Evolutionary conservation across 768 basidiomycete species (phyloP).

Genomic region (Leucosporidium creatinivorum): DNA sequence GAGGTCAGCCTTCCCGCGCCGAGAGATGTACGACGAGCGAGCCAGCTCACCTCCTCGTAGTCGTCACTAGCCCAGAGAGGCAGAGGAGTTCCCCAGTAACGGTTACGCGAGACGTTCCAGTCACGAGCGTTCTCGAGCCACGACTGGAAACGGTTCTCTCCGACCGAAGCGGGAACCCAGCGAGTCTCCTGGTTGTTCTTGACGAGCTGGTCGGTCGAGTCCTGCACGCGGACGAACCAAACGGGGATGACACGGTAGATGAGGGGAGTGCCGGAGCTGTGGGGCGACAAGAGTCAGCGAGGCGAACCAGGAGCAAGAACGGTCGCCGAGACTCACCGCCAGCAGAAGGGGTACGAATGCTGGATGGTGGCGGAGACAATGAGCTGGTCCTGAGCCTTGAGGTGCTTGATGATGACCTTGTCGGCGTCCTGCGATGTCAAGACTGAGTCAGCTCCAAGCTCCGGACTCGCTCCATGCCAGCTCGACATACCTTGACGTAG

Average conservation of each 20-base stretch:
- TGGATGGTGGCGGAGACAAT: conserved; percentile 77
- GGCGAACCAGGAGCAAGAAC: conserved; percentile 10
- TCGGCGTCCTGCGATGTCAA: conserved; percentile 75
- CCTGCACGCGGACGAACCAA: conserved; percentile 89
- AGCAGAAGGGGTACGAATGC: conserved; percentile 90
- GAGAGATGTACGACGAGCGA: not conserved
- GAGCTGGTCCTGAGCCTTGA: conserved; percentile 86
- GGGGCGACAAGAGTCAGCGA: not conserved
- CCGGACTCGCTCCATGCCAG: not conserved
- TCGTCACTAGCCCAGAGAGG: conserved; percentile 95
- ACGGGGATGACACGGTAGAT: conserved; percentile 91
- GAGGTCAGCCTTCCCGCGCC: not conserved
- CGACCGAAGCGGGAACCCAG: conserved; percentile 90
- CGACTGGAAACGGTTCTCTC: conserved; percentile 88
- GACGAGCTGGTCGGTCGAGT: conserved; percentile 76
- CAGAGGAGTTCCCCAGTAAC: conserved; percentile 98
- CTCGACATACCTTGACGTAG: conserved; percentile 67
- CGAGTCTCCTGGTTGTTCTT: conserved; percentile 80
- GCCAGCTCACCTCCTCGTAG: conserved; percentile 62
- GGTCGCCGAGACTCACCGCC: not conserved
- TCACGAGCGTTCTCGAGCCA: conserved; percentile 98
- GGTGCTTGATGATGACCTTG: conserved; percentile 79
- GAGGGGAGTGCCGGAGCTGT: conserved; percentile 85
- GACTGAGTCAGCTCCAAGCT: conserved; percentile 4
- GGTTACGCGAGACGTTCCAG: conserved; percentile 98